Conservation (phyloP, 208 protist genomes). For the Spongospora subterranea region DNA sequence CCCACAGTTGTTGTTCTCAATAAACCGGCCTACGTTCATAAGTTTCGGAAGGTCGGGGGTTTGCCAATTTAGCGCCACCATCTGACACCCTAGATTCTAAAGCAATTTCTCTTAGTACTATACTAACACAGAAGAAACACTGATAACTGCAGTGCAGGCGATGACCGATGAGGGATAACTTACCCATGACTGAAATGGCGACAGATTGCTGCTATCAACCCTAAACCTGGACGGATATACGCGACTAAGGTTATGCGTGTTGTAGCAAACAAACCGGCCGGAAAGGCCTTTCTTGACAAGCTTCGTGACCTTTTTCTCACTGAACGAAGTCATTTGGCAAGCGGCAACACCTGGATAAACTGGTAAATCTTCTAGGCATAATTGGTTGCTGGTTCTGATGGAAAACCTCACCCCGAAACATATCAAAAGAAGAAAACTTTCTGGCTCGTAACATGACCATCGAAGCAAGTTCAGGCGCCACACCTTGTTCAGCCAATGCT, state of each 20-base stretch:
- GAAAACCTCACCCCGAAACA: background rate
- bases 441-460: background rate
- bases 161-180: background rate
- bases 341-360: background rate
- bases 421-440: conserved; percentile 23
- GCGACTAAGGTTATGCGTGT: conserved; percentile 14
- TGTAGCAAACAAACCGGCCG: conserved; percentile 43
- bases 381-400: background rate
- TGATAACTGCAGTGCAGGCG: too few species aligned
- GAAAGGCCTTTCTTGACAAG: conserved; percentile 13
- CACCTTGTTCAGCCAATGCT: background rate
- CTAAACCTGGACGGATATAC: conserved; percentile 31
- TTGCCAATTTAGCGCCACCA: conserved; percentile 39
- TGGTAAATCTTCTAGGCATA: background rate
- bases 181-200: background rate
- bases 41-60: conserved; percentile 24
- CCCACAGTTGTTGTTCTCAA: background rate
- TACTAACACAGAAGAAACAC: too few species aligned
- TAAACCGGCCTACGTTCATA: conserved; percentile 12
- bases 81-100: conserved; percentile 35
- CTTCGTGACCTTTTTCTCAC: conserved; percentile 55
- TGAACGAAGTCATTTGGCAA: conserved; percentile 48
- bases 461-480: conserved; percentile 21
- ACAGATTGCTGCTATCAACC: background rate
- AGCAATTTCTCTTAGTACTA: too few species aligned